A percentile compares a stretch with the other conserved stretches of the same genome.
Evolutionary conservation across 1,284 basidiomycete species (phyloP).

Genomic region (Trametes polyzona): DNA sequence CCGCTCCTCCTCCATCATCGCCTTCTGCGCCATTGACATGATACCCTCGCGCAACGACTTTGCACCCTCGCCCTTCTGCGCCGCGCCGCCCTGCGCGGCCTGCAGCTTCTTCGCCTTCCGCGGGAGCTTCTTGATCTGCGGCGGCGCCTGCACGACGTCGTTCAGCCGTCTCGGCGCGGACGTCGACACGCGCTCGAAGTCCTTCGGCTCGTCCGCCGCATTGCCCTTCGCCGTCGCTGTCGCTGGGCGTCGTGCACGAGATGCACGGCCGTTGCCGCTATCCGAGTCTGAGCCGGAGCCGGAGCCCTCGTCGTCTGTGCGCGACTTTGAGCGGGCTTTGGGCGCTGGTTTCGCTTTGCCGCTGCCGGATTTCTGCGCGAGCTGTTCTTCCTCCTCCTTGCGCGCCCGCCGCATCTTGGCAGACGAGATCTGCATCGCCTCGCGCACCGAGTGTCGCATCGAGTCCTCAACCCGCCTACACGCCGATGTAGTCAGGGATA

Average conservation of each 20-base stretch:
- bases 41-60: slow-evolving; percentile 45
- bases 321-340: slow-evolving; percentile 12
- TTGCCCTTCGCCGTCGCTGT: slow-evolving; percentile 33
- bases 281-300: slow-evolving; percentile 16
- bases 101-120: slow-evolving; percentile 40
- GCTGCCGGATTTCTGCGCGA: slow-evolving; percentile 32
- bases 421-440: slow-evolving; percentile 63
- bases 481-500: not conserved
- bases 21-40: slow-evolving; percentile 73
- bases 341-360: slow-evolving; percentile 26
- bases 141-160: slow-evolving; percentile 71
- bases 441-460: slow-evolving; percentile 64
- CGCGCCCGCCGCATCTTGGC: slow-evolving; percentile 49
- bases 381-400: slow-evolving; percentile 41
- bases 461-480: slow-evolving; percentile 72
- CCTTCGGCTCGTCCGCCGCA: slow-evolving; percentile 46
- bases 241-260: not conserved
- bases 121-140: slow-evolving; percentile 49
- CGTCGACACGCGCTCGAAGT: slow-evolving; percentile 58
- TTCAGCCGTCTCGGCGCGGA: slow-evolving; percentile 67
- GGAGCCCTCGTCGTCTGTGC: not conserved
- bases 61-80: slow-evolving; percentile 19
- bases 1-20: slow-evolving; percentile 75
- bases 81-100: slow-evolving; percentile 23
- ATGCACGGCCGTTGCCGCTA: not conserved